These are phyloP conservation scores for Rhodotorula kratochvilovae DNA, from an alignment of 768 basidiomycete genomes.

Conservation along the genomic window DNA sequence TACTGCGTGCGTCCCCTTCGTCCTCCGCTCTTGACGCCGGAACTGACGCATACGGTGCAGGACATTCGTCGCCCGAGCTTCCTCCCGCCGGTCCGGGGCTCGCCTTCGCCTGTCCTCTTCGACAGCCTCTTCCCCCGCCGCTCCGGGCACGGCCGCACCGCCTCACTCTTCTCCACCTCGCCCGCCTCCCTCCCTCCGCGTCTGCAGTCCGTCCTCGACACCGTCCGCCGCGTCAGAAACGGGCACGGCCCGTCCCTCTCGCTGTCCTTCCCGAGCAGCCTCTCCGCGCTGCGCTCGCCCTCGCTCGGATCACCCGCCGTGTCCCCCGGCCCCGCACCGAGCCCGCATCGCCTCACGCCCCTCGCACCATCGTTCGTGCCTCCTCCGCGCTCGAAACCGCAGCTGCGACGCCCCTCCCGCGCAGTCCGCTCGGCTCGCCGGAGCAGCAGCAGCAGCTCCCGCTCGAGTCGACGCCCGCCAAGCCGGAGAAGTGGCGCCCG, in stretches of 20 bases:
- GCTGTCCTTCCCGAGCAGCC: background rate
- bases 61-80: background rate
- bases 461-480: background rate
- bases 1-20: background rate
- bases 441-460: background rate
- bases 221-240: background rate
- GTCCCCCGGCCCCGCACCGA: background rate
- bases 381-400: background rate
- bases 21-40: no score
- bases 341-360: constrained; percentile 6
- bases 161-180: constrained; percentile 13
- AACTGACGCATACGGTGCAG: background rate
- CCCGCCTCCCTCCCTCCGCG: constrained; percentile 10
- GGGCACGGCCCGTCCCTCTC: constrained; percentile 7
- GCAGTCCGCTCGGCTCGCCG: background rate
- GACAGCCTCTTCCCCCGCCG: background rate
- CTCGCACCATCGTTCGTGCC: constrained; percentile 3
- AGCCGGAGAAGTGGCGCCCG: no score
- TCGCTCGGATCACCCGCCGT: background rate
- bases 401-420: background rate
- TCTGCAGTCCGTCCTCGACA: constrained; percentile 19
- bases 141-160: constrained; percentile 15
- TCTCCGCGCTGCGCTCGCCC: background rate
- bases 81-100: background rate
- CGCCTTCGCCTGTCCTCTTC: background rate